Base-by-base conservation (phyloP, 768 basidiomycete species). In the Amanita pseudoporphyria region DNA sequence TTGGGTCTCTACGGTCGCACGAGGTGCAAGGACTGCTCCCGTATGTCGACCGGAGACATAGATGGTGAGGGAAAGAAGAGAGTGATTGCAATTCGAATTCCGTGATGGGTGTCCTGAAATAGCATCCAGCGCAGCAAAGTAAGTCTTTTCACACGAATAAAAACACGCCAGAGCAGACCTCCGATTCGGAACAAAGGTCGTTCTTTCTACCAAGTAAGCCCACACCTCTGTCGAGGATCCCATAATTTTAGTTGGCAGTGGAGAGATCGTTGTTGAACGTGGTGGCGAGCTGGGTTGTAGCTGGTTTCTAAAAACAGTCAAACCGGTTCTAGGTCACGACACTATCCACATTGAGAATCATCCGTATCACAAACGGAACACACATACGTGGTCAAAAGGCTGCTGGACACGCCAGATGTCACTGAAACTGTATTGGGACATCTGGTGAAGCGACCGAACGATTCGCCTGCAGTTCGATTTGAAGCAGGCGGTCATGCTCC, bases 91-190 rank as follows among this genome's bases (percentile, higher is more conserved):
- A 61, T 36, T 22, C 21, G 21, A 42, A 39, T 37, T 39, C 37
- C 47, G 24, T 49, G 48, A 49, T 39, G 41, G 41, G 14, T 49
- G 32, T 42, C 41, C 48, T 49, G 30, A 49, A 42, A 43, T 22
- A 22, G 48, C 21, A 26, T 6, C 6, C 37, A 51, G 53, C 53
- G 58, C 60, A 59, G 63, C 64, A 64, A 63, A 59, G 60, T 59
- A 59, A 41, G 38, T 41, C 44, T 47, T 52, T 54, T 49, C 55
- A 55, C 62, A 61, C 62, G 57, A 59, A 55, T 58, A 3, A n/a
- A n/a, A 26, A 28, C 14, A 14, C 16, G 41, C 24, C 41, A 9
- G 41, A 43, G 22, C 14, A 28, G n/a, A 10, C 12, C 40, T 21
- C 24, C 40, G 13, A 14, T 6, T 41, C 40, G 21, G 37, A 22